Evolutionary conservation across 2,329 filamentous ascomycete species (phyloP).

Genomic region (Colletotrichum horii): DNA sequence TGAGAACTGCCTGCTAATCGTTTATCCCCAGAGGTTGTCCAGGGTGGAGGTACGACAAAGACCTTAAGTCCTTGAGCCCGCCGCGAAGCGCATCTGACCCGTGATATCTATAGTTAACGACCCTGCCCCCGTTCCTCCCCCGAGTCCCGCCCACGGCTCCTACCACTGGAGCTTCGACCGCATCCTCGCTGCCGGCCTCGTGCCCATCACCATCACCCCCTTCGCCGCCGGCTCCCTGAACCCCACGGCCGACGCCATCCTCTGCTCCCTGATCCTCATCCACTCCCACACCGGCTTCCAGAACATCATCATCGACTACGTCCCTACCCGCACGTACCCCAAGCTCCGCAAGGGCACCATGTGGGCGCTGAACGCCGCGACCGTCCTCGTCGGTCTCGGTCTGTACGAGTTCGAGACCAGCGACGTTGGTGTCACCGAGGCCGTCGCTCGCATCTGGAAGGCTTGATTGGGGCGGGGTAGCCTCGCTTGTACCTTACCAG

Average conservation of each 20-base stretch:
- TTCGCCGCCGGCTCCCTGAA: constrained; percentile 93
- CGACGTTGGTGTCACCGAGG: constrained; percentile 92
- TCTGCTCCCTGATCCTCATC: constrained; percentile 82
- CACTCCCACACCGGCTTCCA: constrained; percentile 98
- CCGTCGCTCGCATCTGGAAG: constrained; percentile 86
- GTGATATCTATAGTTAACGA: constrained; percentile 75
- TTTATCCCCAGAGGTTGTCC: constrained; percentile 65
- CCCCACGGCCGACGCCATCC: constrained; percentile 83
- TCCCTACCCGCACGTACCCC: constrained; percentile 75
- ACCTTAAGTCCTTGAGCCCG: background rate
- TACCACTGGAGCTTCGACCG: constrained; percentile 99
- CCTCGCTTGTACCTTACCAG: background rate
- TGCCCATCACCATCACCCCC: constrained; percentile 87
- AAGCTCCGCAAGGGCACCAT: constrained; percentile 68
- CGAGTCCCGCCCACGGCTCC: constrained; percentile 83
- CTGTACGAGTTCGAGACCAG: constrained; percentile 99
- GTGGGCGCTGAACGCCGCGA: constrained; percentile 82
- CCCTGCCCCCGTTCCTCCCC: constrained; percentile 73
- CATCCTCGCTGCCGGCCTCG: constrained; percentile 76
- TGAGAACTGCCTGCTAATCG: constrained; percentile 44
- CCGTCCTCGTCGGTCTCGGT: constrained; percentile 82
- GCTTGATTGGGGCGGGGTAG: constrained; percentile 54
- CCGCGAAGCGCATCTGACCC: constrained; percentile 2
- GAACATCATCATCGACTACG: constrained; percentile 89
- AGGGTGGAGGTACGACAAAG: constrained; percentile 70